Evolutionary conservation across 2,329 filamentous ascomycete species (phyloP).

Genomic region (Chrysoporthe deuterocubensis): DNA sequence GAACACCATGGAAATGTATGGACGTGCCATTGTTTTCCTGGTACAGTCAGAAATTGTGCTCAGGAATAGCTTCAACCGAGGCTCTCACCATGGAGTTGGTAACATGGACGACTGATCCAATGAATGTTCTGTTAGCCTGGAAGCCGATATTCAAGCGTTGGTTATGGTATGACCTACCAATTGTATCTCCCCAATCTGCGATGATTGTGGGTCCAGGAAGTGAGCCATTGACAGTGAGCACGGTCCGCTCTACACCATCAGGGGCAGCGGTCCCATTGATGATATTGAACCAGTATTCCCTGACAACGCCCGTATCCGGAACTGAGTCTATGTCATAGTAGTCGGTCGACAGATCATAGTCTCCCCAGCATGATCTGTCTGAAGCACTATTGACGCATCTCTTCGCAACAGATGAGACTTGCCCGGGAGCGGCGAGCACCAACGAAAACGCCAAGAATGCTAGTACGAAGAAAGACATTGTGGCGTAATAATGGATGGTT

Average conservation of each 20-base stretch:
- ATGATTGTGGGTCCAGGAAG: conserved; percentile 51
- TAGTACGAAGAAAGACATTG: conserved; percentile 6
- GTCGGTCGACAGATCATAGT: conserved; percentile 43
- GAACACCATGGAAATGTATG: conserved; percentile 46
- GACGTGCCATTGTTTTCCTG: conserved; percentile 42
- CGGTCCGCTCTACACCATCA: conserved; percentile 38
- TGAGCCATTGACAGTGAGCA: conserved; percentile 47
- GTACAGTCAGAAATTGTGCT: conserved; percentile 36
- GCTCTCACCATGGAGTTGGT: conserved; percentile 31
- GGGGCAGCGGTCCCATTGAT: conserved; percentile 35
- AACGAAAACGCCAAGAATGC: not conserved
- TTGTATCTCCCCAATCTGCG: conserved; percentile 20
- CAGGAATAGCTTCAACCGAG: conserved; percentile 24
- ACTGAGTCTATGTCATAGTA: conserved; percentile 32
- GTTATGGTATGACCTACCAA: conserved; percentile 25
- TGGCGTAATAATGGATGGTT: not conserved
- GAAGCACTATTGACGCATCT: conserved; percentile 18
- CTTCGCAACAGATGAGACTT: conserved; percentile 2
- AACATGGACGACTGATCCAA: conserved; percentile 1
- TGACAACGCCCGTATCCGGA: conserved; percentile 44
- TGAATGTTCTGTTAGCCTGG: conserved; percentile 12
- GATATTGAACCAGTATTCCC: conserved; percentile 39
- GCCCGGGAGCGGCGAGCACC: conserved; percentile 7
- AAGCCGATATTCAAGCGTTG: not conserved
- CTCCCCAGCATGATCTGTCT: conserved; percentile 39